Conservation (phyloP, 805 yeast species). For the Starmerella etchellsii region DNA sequence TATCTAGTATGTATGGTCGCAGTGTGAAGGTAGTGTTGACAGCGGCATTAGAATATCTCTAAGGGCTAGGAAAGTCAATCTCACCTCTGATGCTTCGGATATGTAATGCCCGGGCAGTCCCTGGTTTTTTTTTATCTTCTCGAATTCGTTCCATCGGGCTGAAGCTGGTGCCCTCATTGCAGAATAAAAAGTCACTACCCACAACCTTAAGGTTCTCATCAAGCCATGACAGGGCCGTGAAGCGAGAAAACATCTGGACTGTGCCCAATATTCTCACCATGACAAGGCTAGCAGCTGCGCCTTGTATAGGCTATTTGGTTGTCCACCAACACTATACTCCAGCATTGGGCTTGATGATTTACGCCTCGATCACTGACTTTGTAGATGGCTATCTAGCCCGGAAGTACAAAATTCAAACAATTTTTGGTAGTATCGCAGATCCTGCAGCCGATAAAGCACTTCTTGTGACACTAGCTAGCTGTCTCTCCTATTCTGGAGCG, state of each 20-base stretch:
- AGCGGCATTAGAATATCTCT: no score
- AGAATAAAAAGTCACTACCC: no score
- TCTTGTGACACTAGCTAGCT: constrained; percentile 73
- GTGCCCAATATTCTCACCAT: constrained; percentile 77
- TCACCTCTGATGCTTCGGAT: no score
- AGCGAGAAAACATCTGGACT: constrained; percentile 53
- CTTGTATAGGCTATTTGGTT: constrained; percentile 69
- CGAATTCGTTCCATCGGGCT: no score
- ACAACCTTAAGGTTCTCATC: no score
- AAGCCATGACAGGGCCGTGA: no score
- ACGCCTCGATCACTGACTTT: constrained; percentile 83
- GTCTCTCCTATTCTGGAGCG: constrained; percentile 52
- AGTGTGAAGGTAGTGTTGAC: no score
- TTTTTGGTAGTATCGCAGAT: constrained; percentile 81
- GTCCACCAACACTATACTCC: constrained; percentile 46
- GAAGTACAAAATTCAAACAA: constrained; percentile 57
- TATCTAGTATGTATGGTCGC: no score
- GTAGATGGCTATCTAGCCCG: constrained; percentile 90
- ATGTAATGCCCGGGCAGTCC: no score
- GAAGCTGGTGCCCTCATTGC: no score
- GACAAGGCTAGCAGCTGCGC: constrained; percentile 70
- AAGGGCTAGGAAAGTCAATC: no score
- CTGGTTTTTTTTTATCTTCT: no score
- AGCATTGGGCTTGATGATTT: constrained; percentile 64
- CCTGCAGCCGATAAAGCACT: constrained; percentile 90